phyloP scores from a whole-genome alignment of 192 early-diverging fungal species.

The Dissophora ornata region DNA sequence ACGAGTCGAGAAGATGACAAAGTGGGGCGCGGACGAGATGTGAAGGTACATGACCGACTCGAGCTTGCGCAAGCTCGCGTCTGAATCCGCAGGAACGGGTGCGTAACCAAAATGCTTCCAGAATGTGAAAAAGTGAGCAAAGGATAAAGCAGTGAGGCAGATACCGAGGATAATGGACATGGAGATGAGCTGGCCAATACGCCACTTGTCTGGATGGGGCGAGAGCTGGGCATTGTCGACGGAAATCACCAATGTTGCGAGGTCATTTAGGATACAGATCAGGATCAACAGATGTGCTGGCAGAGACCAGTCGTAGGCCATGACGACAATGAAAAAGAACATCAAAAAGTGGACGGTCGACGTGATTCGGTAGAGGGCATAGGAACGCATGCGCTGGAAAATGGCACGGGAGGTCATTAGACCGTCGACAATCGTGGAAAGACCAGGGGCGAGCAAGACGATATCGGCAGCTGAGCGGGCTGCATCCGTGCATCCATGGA shows the following conservation, averaged over 20 bases:
- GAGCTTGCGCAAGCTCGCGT: conserved; percentile 59
- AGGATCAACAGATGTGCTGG: conserved; percentile 84
- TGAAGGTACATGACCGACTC: conserved; percentile 96
- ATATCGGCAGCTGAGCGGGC: conserved; percentile 96
- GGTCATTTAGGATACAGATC: conserved; percentile 94
- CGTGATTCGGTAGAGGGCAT: conserved; percentile 94
- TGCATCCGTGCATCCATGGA: conserved; percentile 95
- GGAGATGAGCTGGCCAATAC: conserved; percentile 91
- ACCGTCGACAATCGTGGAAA: conserved; percentile 94
- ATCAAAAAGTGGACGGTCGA: conserved; percentile 96
- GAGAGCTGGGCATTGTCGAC: conserved; percentile 97
- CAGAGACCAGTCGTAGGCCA: conserved; percentile 86
- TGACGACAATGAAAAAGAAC: conserved; percentile 93
- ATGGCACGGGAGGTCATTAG: conserved; percentile 91
- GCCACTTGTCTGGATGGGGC: conserved; percentile 92
- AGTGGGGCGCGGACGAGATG: conserved; percentile 92
- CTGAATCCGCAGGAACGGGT: conserved; percentile 35
- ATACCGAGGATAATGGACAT: conserved; percentile 82
- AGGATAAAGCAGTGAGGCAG: conserved; percentile 80
- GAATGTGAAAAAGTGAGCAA: conserved; percentile 86
- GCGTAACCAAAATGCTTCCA: conserved; percentile 27
- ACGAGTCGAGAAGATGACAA: conserved; percentile 96
- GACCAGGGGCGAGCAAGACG: conserved; percentile 88
- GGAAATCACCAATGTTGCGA: conserved; percentile 90
- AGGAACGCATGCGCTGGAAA: conserved; percentile 95